These are phyloP conservation scores for Macrolepiota dolichaula DNA, from an alignment of 768 basidiomycete genomes.

Conservation along the genomic window DNA sequence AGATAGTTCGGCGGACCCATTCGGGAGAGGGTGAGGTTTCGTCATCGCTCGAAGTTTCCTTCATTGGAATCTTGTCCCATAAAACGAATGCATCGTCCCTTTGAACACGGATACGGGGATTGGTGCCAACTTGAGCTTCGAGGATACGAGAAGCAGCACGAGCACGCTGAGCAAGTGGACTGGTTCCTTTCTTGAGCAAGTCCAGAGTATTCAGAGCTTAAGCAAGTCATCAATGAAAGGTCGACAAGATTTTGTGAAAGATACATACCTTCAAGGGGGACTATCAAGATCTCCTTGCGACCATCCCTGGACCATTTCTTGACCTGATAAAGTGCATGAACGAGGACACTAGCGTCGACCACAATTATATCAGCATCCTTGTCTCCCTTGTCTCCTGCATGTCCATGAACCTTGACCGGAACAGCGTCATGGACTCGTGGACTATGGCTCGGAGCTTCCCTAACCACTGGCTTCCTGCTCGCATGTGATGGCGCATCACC, in stretches of 20 bases:
- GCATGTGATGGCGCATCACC: constrained; percentile 19
- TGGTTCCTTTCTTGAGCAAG: constrained; percentile 87
- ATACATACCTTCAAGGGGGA: constrained; percentile 82
- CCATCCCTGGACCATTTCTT: constrained; percentile 81
- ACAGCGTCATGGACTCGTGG: not conserved
- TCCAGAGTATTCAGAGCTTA: constrained; percentile 91
- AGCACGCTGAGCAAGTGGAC: constrained; percentile 73
- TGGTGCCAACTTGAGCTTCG: constrained; percentile 82
- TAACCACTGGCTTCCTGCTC: constrained; percentile 13
- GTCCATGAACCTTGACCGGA: not conserved
- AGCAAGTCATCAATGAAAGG: not conserved
- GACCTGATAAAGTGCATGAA: constrained; percentile 74
- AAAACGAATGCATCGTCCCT: constrained; percentile 78
- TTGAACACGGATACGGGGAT: constrained; percentile 79
- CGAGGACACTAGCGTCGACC: constrained; percentile 78
- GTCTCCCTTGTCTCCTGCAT: constrained; percentile 26
- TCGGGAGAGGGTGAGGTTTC: constrained; percentile 54
- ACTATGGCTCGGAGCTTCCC: constrained; percentile 9
- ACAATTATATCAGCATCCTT: constrained; percentile 71
- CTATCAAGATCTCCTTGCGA: constrained; percentile 72
- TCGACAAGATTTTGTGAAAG: not conserved
- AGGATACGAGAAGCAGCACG: constrained; percentile 86
- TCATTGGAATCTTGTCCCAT: constrained; percentile 72
- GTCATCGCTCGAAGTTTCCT: constrained; percentile 20
- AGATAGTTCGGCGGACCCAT: constrained; percentile 83